Base-by-base conservation (phyloP, 176 grass and related monocot species). In the Saccharum officinarum region DNA sequence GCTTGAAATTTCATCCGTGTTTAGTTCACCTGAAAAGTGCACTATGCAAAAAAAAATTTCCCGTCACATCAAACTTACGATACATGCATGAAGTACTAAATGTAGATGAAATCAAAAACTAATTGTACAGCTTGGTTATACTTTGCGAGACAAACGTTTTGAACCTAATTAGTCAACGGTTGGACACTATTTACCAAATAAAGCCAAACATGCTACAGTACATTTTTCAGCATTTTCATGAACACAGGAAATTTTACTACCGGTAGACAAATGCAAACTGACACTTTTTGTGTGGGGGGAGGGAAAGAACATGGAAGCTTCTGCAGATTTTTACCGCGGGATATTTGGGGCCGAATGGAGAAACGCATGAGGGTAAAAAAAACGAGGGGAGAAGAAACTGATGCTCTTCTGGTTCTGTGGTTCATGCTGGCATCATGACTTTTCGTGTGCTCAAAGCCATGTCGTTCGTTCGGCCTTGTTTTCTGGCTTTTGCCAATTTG, bases 361-460 rank as follows among this genome's bases (percentile, higher is more conserved):
- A 34, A 76, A 36, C 1, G 16, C 30, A 6, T 75, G 44, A 69
- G 33, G 34, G 17, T 69, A 61, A 62, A 63, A 30, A n/a, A 49
- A 60, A 14, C 26, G 26, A 66, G 30, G 47, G 1, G 1, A 65
- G 36, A 44, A 9, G 45, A 57, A 57, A n/a, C 44, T 36, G 36
- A 69, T 76, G 46, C 5, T 79, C 76, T 31, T 46, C 20, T 18
- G 40, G 40, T 39, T 7, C 49, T 52, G 5, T 45, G 17, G 22
- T 45, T 47, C 64, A 39, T 87, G 67, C 26, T 73, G 81, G 25
- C 75, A 79, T 80, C 75, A 75, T 69, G 77, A n/a, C 44, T 77
- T 86, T 82, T 55, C 45, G 34, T 37, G 59, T 14, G 69, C 38
- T 14, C 45, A 42, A 46, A 45, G 69, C 63, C 71, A 47, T 38